Conservation (phyloP, 768 basidiomycete genomes). For the Lactarius quietus region DNA sequence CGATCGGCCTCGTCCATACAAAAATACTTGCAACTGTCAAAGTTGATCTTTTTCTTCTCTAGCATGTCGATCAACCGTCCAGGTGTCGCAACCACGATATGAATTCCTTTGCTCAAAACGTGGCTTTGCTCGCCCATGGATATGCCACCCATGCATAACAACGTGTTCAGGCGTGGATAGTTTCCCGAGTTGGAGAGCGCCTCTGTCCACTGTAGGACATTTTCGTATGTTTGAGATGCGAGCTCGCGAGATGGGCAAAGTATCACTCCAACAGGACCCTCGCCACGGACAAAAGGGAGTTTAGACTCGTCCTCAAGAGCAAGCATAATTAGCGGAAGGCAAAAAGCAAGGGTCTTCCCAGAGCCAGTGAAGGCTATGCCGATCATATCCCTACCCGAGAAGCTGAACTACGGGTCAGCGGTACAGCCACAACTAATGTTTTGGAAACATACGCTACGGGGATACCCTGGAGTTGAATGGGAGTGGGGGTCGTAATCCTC, state of each 20-base stretch:
- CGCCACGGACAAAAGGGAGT: conserved; percentile 84
- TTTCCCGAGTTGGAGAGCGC: conserved; percentile 74
- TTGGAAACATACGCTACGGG: conserved; percentile 77
- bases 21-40: conserved; percentile 91
- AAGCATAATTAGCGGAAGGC: conserved; percentile 95
- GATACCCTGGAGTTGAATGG: conserved; percentile 96
- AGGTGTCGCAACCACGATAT: conserved; percentile 95
- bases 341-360: conserved; percentile 98
- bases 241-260: conserved; percentile 97
- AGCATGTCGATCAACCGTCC: conserved; percentile 97
- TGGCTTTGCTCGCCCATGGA: conserved; percentile 98
- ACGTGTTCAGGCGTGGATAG: conserved; percentile 82
- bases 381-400: conserved; percentile 95
- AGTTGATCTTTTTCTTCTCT: conserved; percentile 89
- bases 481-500: conserved; percentile 83
- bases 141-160: conserved; percentile 96
- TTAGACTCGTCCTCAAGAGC: conserved; percentile 91
- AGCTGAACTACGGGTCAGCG: conserved; percentile 46
- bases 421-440: background rate
- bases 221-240: conserved; percentile 96
- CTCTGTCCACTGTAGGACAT: conserved; percentile 80
- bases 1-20: conserved; percentile 99
- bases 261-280: conserved; percentile 95
- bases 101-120: conserved; percentile 84
- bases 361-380: conserved; percentile 99